Conservation (phyloP, 345 rosid species). For the Melastoma malabathricum region DNA sequence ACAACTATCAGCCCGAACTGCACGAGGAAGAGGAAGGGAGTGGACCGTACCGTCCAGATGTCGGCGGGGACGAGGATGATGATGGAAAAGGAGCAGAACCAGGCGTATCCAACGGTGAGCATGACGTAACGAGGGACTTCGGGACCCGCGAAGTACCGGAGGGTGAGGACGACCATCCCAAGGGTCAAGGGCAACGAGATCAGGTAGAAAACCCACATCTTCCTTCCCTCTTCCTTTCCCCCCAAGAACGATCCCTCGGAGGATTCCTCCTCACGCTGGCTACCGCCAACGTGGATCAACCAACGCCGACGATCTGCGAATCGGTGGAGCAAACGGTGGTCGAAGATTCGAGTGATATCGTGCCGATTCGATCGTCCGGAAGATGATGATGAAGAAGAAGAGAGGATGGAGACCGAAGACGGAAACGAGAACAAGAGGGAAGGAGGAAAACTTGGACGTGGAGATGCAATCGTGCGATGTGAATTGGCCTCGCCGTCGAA, state of each 20-base stretch:
- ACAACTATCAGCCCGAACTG: background rate
- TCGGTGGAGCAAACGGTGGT: background rate
- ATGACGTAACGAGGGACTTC: conserved; percentile 86
- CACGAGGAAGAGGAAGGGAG: background rate
- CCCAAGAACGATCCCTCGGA: background rate
- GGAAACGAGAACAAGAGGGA: background rate
- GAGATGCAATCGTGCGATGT: too few relatives aligned
- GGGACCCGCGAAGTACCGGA: conserved; percentile 87
- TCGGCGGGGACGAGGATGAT: conserved; percentile 97
- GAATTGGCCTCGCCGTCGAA: too few relatives aligned
- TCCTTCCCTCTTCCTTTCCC: conserved; percentile 5
- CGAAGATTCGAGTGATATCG: background rate
- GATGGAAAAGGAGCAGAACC: conserved; percentile 95
- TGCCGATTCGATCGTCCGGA: background rate
- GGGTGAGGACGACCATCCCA: conserved; percentile 73
- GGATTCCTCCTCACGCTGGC: background rate
- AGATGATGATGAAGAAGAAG: too few relatives aligned
- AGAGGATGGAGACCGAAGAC: background rate
- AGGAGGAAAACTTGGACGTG: too few relatives aligned
- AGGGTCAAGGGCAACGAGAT: conserved; percentile 94
- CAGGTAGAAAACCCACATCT: conserved; percentile 97
- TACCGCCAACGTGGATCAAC: background rate
- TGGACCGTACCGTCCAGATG: conserved; percentile 62
- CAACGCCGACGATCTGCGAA: background rate
- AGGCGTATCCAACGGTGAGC: conserved; percentile 89